Evolutionary conservation across 2,329 filamentous ascomycete genomes (phyloP).

Genomic region (Sarocladium kiliense): DNA sequence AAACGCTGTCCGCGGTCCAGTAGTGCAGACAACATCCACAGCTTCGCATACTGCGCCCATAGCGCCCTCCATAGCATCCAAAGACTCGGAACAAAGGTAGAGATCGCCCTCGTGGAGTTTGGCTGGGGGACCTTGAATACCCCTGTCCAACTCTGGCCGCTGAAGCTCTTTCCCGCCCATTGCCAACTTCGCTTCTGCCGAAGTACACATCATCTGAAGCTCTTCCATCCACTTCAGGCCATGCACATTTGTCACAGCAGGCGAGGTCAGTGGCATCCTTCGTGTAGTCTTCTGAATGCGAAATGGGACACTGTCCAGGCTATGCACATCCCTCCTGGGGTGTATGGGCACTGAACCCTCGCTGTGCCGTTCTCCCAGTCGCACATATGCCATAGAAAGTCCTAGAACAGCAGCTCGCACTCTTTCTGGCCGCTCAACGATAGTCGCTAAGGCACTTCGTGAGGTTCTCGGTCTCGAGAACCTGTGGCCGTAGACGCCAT

Average conservation of each 20-base stretch:
- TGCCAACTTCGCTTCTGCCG: conserved; percentile 73
- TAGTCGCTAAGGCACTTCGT: conserved; percentile 65
- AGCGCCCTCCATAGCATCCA: conserved; percentile 83
- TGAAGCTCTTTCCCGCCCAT: conserved; percentile 72
- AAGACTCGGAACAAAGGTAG: conserved; percentile 82
- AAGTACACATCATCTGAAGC: conserved; percentile 75
- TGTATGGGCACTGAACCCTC: conserved; percentile 65
- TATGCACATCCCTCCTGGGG: conserved; percentile 50
- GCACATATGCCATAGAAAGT: conserved; percentile 80
- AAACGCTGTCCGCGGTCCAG: conserved; percentile 70
- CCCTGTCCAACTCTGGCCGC: conserved; percentile 56
- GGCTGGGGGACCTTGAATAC: conserved; percentile 38
- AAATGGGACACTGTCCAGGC: conserved; percentile 65
- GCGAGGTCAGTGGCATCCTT: conserved; percentile 63
- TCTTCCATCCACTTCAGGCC: conserved; percentile 92
- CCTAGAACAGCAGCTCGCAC: conserved; percentile 81
- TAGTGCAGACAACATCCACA: conserved; percentile 73
- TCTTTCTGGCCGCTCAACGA: conserved; percentile 90
- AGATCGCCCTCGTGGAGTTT: conserved; percentile 83
- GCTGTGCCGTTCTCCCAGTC: conserved; percentile 75
- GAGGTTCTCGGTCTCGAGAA: conserved; percentile 79
- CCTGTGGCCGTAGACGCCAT: conserved; percentile 91
- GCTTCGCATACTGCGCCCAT: conserved; percentile 91
- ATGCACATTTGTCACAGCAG: conserved; percentile 84
- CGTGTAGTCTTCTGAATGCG: conserved; percentile 77